phyloP scores from a whole-genome alignment of 2,329 filamentous ascomycete genomes.

The Alternaria gaisen region DNA sequence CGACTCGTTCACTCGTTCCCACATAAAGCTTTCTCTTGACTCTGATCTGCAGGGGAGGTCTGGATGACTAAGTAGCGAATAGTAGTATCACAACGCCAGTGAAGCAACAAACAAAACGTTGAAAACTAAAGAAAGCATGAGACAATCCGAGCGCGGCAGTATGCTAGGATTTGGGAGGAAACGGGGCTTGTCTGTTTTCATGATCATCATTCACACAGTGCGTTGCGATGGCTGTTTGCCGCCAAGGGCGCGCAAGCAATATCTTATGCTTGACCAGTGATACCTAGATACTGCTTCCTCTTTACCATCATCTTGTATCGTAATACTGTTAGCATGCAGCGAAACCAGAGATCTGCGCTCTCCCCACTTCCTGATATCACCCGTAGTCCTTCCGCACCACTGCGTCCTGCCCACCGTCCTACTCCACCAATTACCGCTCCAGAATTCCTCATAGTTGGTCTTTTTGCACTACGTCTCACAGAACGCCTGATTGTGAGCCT shows the following conservation, averaged over 20 bases:
- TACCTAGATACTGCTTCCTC: background rate
- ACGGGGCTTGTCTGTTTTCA: background rate
- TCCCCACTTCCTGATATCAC: constrained; percentile 7
- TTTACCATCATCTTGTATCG: background rate
- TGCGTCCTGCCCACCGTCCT: background rate
- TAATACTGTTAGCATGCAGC: constrained; percentile 5
- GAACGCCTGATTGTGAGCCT: constrained; percentile 26
- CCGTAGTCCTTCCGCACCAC: background rate
- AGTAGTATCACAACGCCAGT: background rate
- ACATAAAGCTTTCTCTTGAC: too few relatives aligned
- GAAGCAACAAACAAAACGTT: background rate
- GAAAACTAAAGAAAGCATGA: fast-evolving
- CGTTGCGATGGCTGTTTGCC: background rate
- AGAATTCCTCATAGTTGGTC: constrained; percentile 34
- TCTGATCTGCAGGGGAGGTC: background rate
- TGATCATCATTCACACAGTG: background rate
- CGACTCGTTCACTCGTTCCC: background rate
- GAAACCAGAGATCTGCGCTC: background rate
- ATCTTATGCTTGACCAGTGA: background rate
- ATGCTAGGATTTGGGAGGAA: background rate
- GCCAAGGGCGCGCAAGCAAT: background rate
- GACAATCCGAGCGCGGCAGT: background rate
- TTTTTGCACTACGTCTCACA: constrained; percentile 37
- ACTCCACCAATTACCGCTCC: background rate
- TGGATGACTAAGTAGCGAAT: background rate